Evolutionary conservation across 768 basidiomycete genomes (phyloP).

Genomic region (Trametes maxima): DNA sequence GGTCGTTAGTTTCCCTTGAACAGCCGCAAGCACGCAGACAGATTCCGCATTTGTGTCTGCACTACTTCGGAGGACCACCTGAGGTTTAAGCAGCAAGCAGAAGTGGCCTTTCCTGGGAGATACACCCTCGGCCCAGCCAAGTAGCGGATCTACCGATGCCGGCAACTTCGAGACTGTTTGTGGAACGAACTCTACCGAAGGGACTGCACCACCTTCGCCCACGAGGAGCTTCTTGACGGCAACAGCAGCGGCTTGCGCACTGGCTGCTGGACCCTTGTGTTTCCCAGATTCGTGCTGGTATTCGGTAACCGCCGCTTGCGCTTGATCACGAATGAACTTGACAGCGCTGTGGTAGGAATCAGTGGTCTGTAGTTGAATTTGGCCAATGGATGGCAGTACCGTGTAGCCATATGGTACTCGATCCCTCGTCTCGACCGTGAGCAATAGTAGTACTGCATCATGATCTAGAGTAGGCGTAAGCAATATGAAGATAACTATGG

Average conservation of each 20-base stretch:
- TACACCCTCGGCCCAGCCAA: slow-evolving; percentile 75
- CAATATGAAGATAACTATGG: neutral
- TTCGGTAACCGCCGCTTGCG: slow-evolving; percentile 46
- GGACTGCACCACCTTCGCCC: slow-evolving; percentile 47
- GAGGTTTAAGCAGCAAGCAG: slow-evolving; percentile 88
- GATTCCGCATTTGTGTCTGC: slow-evolving; percentile 50
- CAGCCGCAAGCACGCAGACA: slow-evolving; percentile 74
- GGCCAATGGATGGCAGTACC: slow-evolving; percentile 46
- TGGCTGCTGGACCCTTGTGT: slow-evolving; percentile 38
- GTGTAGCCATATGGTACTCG: slow-evolving; percentile 87
- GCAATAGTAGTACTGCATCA: slow-evolving; percentile 88
- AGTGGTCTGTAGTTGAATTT: slow-evolving; percentile 4
- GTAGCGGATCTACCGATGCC: slow-evolving; percentile 55
- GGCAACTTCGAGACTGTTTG: slow-evolving; percentile 36
- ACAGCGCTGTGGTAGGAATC: slow-evolving; percentile 56
- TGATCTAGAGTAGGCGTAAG: slow-evolving; percentile 55
- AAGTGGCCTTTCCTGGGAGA: slow-evolving; percentile 72
- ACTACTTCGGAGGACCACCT: slow-evolving; percentile 77
- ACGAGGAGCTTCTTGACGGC: slow-evolving; percentile 66
- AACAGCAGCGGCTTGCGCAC: slow-evolving; percentile 67
- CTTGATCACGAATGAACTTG: slow-evolving; percentile 87
- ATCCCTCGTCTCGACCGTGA: slow-evolving; percentile 73
- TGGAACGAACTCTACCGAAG: slow-evolving; percentile 41
- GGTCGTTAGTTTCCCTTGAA: slow-evolving; percentile 76
- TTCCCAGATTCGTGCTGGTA: slow-evolving; percentile 30